Evolutionary conservation across 208 protist genomes (phyloP), one percentile per base, ranked within the genome.

Genomic region (Entamoeba histolytica): DNA sequence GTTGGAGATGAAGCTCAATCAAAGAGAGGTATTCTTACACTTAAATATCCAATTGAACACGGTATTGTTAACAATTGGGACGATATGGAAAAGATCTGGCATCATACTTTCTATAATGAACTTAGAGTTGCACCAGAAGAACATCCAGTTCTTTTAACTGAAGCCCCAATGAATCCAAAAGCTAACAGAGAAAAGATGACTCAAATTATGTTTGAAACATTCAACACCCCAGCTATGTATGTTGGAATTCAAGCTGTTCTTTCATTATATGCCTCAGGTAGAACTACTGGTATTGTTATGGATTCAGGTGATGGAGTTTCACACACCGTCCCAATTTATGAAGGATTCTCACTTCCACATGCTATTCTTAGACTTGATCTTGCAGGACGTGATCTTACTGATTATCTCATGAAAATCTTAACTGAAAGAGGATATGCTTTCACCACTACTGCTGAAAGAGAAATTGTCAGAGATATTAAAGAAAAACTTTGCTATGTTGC

Each of bases 31-130:
- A 91, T 95, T 44, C 69, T 95, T 17, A 73, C 49, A 2, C 7
- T 95, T 19, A 44, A 28, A 47, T 95, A 94, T 73, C 94, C 94
- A 28, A 95, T 95, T 35, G 94, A 95, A 51, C 92, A 95, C 4
- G 94, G 94, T 69, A 55, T 52, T 14, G 51, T 95, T 3, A 93
- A 28, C 35, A 92, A 95, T 31, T 95, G 93, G 91, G 92, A 92
- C 4, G 92, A 93, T 47, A 94, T 95, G 91, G n/a, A 93, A 51
- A 92, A 92, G 93, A 94, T 96, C 92, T 99, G 98, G 98, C 97
- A 99, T 94, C 98, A 99, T 95, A 98, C 97, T 93, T 99, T 99
- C n/a, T n/a, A n/a, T n/a, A n/a, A n/a, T n/a, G n/a, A n/a, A n/a
- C n/a, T n/a, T n/a, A n/a, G n/a, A n/a, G n/a, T n/a, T n/a, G n/a